phyloP scores from a whole-genome alignment of 768 basidiomycete genomes.

The Amyloporia xantha region DNA sequence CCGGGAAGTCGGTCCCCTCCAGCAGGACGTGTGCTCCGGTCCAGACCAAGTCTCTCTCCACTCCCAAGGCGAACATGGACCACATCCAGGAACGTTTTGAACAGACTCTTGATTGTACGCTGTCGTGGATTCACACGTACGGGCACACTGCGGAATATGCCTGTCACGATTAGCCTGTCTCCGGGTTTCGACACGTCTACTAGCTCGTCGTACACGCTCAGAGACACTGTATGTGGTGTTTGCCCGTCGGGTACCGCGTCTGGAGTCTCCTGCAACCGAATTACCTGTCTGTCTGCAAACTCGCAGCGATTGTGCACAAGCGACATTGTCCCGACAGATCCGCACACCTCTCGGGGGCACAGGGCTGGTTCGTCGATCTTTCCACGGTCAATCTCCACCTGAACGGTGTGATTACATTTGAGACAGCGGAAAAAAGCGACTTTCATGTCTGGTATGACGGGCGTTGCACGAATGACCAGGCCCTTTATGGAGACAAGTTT shows the following conservation, averaged over 20 bases:
- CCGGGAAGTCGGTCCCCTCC: constrained; percentile 66
- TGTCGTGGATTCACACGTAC: constrained; percentile 94
- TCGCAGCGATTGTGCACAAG: constrained; percentile 96
- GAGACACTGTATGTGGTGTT: constrained; percentile 93
- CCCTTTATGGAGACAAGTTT: constrained; percentile 95
- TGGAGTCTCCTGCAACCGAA: constrained; percentile 94
- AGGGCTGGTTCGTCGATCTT: constrained; percentile 89
- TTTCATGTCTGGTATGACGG: constrained; percentile 99
- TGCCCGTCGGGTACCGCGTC: constrained; percentile 98
- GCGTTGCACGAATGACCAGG: constrained; percentile 93
- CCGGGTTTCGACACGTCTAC: constrained; percentile 97
- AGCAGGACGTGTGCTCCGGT: constrained; percentile 67
- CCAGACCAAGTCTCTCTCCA: constrained; percentile 59
- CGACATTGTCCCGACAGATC: constrained; percentile 81
- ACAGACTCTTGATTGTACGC: constrained; percentile 87
- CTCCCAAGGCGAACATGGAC: constrained; percentile 82
- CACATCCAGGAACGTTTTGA: constrained; percentile 96
- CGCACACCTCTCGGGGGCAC: constrained; percentile 93
- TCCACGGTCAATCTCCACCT: constrained; percentile 96
- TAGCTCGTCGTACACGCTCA: constrained; percentile 97
- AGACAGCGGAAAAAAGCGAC: constrained; percentile 97
- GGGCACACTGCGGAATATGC: constrained; percentile 92
- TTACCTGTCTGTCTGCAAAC: constrained; percentile 93
- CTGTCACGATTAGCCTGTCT: constrained; percentile 84
- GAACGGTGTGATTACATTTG: constrained; percentile 93